Evolutionary conservation across 228 moss, liverwort and hornwort genomes (phyloP).

Genomic region (Sphagnum fallax): DNA sequence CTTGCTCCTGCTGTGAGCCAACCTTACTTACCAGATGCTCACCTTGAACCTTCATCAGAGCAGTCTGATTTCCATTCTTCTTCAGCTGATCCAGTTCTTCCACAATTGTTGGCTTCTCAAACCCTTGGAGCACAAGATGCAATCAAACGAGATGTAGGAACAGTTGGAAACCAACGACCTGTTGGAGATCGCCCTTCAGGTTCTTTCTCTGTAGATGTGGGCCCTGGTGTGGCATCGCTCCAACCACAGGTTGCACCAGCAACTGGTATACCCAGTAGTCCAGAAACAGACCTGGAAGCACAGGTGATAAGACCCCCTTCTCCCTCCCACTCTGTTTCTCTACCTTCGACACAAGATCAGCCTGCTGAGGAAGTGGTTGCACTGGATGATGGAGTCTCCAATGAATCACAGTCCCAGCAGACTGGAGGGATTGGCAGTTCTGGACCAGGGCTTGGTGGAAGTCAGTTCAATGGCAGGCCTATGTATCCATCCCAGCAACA

Average conservation of each 20-base stretch:
- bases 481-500: conserved; percentile 71
- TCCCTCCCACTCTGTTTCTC: conserved; percentile 33
- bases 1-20: conserved; percentile 19
- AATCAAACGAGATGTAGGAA: conserved; percentile 62
- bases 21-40: conserved; percentile 24
- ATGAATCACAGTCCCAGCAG: conserved; percentile 27
- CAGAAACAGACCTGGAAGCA: conserved; percentile 37
- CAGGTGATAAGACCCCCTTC: conserved; percentile 27
- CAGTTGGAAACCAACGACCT: conserved; percentile 69
- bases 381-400: conserved; percentile 25
- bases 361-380: conserved; percentile 25
- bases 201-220: conserved; percentile 22
- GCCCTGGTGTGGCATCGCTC: conserved; percentile 14
- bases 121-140: conserved; percentile 51
- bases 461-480: conserved; percentile 59
- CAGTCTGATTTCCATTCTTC: conserved; percentile 87
- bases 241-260: conserved; percentile 20
- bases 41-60: conserved; percentile 27
- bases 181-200: conserved; percentile 47
- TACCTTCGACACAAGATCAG: conserved; percentile 27
- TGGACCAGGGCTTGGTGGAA: conserved; percentile 41
- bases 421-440: conserved; percentile 23
- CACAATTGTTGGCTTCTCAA: conserved; percentile 56
- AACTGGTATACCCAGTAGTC: conserved; percentile 24
- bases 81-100: conserved; percentile 78